phyloP scores from a whole-genome alignment of 2,329 filamentous ascomycete genomes.

The Phaeosphaeriaceae sp. region DNA sequence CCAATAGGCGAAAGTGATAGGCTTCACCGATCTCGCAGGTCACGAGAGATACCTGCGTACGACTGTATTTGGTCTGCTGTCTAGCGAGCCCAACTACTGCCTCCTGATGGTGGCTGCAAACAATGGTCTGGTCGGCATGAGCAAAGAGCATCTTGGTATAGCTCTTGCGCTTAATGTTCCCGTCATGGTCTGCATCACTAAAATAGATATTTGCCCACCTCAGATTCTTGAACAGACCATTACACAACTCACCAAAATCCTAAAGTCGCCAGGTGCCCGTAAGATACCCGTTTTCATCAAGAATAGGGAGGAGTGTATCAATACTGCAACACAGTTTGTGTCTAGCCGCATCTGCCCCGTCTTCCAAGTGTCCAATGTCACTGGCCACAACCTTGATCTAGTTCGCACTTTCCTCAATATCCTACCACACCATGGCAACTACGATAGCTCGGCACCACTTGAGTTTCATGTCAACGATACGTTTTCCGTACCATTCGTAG shows the following conservation, averaged over 20 bases:
- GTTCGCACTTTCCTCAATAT: slow-evolving; percentile 95
- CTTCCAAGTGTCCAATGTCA: slow-evolving; percentile 98
- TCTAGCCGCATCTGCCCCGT: slow-evolving; percentile 94
- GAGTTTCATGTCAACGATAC: slow-evolving; percentile 98
- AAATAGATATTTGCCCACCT: slow-evolving; percentile 97
- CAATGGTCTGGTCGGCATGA: slow-evolving; percentile 97
- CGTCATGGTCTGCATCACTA: slow-evolving; percentile 97
- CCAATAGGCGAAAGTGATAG: slow-evolving; percentile 81
- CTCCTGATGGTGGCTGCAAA: slow-evolving; percentile 98
- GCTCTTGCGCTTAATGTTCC: slow-evolving; percentile 93
- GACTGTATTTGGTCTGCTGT: slow-evolving; percentile 93
- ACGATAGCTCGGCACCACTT: slow-evolving; percentile 82
- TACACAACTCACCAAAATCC: slow-evolving; percentile 86
- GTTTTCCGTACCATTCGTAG: slow-evolving; percentile 96
- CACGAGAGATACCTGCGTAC: slow-evolving; percentile 95
- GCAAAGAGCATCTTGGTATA: slow-evolving; percentile 95
- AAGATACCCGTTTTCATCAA: slow-evolving; percentile 98
- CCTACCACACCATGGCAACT: slow-evolving; percentile 90
- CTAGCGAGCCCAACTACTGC: slow-evolving; percentile 96
- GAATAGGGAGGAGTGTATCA: slow-evolving; percentile 87
- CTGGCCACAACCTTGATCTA: slow-evolving; percentile 86
- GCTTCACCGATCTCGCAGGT: slow-evolving; percentile 92
- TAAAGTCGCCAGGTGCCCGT: slow-evolving; percentile 89
- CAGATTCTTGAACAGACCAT: slow-evolving; percentile 95
- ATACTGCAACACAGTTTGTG: slow-evolving; percentile 95